phyloP scores from a whole-genome alignment of 1,284 basidiomycete genomes.

The Naganishia liquefaciens region DNA sequence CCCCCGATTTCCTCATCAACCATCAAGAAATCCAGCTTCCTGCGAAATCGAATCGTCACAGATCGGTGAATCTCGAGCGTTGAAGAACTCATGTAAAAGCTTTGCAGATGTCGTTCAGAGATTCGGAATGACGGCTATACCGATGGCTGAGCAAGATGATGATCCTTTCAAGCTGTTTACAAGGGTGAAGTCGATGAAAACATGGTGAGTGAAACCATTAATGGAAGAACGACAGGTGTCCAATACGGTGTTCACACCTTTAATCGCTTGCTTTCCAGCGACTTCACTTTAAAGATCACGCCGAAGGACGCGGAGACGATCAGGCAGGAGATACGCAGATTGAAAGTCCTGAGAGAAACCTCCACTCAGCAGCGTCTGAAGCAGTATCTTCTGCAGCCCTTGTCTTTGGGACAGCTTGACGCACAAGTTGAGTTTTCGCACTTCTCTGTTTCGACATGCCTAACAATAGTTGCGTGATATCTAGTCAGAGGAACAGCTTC shows the following conservation, averaged over 20 bases:
- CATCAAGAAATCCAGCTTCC: background rate
- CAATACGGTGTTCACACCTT: too few species aligned
- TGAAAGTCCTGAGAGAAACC: background rate
- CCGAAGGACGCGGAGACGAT: background rate
- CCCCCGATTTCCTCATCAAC: background rate
- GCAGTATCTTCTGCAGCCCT: background rate
- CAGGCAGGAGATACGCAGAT: conserved; percentile 5
- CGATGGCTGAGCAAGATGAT: background rate
- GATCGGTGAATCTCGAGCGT: background rate
- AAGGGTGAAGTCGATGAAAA: background rate
- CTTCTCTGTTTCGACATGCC: too few species aligned
- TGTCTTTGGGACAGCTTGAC: background rate
- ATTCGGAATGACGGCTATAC: background rate
- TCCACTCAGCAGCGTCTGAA: conserved; percentile 4
- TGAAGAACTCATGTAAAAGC: background rate
- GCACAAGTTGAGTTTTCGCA: too few species aligned
- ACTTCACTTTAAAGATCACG: conserved; percentile 5
- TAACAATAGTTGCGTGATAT: too few species aligned
- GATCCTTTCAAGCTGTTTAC: background rate
- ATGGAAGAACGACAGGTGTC: background rate
- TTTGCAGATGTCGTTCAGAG: background rate
- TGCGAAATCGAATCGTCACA: background rate
- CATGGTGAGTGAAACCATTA: conserved; percentile 13
- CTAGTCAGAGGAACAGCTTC: background rate
- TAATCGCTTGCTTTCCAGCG: too few species aligned